A percentile compares a stretch with the other conserved stretches of the same genome.
These are phyloP conservation scores for Boletus nobilissimus DNA, from an alignment of 1,284 basidiomycete species.

Conservation along the genomic window DNA sequence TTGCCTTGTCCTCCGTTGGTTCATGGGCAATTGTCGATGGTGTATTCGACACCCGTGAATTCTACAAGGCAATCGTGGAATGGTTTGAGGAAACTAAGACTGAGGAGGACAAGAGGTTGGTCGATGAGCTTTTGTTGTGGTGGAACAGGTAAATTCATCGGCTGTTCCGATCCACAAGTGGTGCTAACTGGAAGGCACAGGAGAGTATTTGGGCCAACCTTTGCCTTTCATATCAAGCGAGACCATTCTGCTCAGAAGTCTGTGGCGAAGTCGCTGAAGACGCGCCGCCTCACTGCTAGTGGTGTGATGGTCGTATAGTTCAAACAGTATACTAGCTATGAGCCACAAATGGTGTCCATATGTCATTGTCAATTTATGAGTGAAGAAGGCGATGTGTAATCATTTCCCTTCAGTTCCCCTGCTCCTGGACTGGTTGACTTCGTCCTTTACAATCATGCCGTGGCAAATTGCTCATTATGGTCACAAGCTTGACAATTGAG, in stretches of 20 bases:
- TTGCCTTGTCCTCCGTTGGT: constrained; percentile 4
- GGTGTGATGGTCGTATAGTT: not conserved
- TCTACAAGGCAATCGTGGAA: constrained; percentile 9
- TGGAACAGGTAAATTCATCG: not conserved
- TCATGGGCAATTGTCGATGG: constrained; percentile 11
- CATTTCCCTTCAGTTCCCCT: no score
- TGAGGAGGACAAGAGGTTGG: not conserved
- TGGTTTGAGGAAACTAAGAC: not conserved
- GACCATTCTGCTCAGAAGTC: not conserved
- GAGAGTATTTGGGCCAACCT: not conserved
- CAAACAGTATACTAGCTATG: not conserved
- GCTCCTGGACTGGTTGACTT: no score
- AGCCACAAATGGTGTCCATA: no score
- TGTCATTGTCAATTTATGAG: no score
- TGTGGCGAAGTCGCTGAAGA: not conserved
- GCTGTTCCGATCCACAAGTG: not conserved
- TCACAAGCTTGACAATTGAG: no score
- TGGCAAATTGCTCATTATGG: no score
- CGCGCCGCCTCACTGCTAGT: not conserved
- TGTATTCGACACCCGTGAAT: constrained; percentile 7
- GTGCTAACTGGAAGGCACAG: not conserved
- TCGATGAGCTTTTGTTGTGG: constrained; percentile 12
- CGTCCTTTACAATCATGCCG: no score
- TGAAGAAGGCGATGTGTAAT: no score
- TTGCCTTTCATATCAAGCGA: not conserved